Percentiles rank a stretch among this genome's conserved stretches.
These are phyloP conservation scores for Ustilago cynodontis DNA, from an alignment of 1,284 basidiomycete species.

Conservation along the genomic window DNA sequence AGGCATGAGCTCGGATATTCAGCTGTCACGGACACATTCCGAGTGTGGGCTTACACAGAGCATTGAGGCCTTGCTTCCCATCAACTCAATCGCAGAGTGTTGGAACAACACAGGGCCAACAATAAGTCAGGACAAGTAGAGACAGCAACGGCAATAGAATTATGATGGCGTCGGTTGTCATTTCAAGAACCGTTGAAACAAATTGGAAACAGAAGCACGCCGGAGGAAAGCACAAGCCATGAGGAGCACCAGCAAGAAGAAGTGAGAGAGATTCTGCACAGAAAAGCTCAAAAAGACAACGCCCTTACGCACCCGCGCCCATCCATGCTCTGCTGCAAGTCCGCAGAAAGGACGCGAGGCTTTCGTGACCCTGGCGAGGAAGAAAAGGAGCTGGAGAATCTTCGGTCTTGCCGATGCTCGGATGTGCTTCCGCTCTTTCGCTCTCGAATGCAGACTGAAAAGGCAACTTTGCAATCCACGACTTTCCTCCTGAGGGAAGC, in stretches of 20 bases:
- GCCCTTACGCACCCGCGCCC: no score
- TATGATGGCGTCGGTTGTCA: constrained; percentile 7
- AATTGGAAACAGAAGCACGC: neutral
- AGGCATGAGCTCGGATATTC: neutral
- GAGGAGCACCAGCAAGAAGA: neutral
- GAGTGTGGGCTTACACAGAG: neutral
- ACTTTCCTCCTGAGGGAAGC: no score
- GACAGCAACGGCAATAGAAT: neutral
- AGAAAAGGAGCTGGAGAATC: neutral
- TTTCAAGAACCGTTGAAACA: constrained; percentile 17
- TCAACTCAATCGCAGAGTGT: no score
- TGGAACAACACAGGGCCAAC: neutral
- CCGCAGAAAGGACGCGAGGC: neutral
- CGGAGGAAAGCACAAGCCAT: constrained; percentile 2
- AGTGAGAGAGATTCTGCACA: neutral
- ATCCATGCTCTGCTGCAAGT: no score
- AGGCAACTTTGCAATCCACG: no score
- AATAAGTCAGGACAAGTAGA: neutral
- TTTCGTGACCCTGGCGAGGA: neutral
- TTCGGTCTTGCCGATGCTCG: constrained; percentile 1
- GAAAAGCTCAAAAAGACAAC: neutral
- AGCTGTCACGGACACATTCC: neutral
- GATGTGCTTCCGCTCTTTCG: constrained; percentile 4
- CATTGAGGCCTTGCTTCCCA: neutral
- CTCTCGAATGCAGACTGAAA: no score